A percentile compares a stretch with the other conserved stretches of the same genome.
These are phyloP conservation scores for Aureobasidium lini DNA, from an alignment of 2,329 filamentous ascomycete genomes.

Conservation along the genomic window DNA sequence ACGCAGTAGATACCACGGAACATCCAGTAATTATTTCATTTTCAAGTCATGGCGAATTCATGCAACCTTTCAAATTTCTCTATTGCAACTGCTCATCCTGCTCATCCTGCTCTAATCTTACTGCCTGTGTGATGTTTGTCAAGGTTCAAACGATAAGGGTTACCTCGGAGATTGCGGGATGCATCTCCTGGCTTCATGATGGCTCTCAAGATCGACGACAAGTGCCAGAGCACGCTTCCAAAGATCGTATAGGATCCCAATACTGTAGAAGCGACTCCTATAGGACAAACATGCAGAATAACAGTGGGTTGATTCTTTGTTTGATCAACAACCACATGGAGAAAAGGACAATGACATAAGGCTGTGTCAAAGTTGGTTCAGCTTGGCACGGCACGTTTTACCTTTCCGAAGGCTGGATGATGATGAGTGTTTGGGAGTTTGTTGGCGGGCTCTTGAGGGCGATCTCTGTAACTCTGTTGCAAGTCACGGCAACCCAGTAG, in stretches of 20 bases:
- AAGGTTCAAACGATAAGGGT: background rate
- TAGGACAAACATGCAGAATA: no score
- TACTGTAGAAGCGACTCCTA: no score
- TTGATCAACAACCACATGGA: no score
- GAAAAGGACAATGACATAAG: background rate
- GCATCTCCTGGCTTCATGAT: background rate
- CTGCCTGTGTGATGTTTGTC: background rate
- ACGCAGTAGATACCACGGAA: slow-evolving; percentile 15
- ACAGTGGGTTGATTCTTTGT: no score
- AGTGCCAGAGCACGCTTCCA: background rate
- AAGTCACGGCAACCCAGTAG: background rate
- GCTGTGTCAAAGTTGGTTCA: background rate
- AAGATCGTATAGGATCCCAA: no score
- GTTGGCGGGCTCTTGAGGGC: background rate
- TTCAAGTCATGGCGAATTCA: slow-evolving; percentile 12
- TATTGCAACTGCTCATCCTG: background rate
- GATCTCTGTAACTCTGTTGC: background rate
- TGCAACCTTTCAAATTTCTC: background rate
- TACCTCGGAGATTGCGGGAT: background rate
- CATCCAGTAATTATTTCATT: slow-evolving; percentile 13
- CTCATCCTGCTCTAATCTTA: background rate
- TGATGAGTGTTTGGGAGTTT: slow-evolving; percentile 12
- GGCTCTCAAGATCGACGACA: background rate
- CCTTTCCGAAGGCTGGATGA: slow-evolving; percentile 6
- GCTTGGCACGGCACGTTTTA: slow-evolving; percentile 4